Evolutionary conservation across 352 stramenopile genomes (phyloP).

Genomic region (Phytophthora palmivora): DNA sequence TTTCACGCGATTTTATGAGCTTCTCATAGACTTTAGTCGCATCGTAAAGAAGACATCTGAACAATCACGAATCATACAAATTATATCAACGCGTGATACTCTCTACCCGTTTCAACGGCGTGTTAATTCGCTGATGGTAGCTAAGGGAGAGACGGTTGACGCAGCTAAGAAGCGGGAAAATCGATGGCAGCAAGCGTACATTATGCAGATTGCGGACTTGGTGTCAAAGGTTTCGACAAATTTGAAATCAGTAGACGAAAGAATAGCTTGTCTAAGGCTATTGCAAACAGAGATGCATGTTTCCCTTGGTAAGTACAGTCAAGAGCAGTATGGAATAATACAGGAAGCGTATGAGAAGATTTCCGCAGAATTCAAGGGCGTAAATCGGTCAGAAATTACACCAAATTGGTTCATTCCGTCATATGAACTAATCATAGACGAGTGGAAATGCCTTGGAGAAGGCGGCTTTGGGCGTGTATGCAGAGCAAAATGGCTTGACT

Average conservation of each 20-base stretch:
- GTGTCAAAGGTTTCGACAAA: background rate
- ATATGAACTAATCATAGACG: constrained; percentile 16
- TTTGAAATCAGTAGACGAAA: constrained; percentile 13
- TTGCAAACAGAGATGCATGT: constrained; percentile 8
- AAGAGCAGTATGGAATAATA: too few relatives aligned
- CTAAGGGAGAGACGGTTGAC: background rate
- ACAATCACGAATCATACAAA: constrained; percentile 3
- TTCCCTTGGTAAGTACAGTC: background rate
- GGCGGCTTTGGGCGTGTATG: constrained; percentile 15
- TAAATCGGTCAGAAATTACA: background rate
- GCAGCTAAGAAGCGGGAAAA: background rate
- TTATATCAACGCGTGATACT: constrained; percentile 6
- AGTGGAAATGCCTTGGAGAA: constrained; percentile 6
- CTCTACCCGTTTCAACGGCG: constrained; percentile 10
- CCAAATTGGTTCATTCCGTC: constrained; percentile 20
- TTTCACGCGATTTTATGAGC: background rate
- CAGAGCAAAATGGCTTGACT: constrained; percentile 16
- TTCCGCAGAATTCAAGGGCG: background rate
- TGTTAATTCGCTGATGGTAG: background rate
- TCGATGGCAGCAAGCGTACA: constrained; percentile 2
- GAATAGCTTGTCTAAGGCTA: background rate
- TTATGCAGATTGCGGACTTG: background rate
- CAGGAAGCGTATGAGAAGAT: too few relatives aligned
- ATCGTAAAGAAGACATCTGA: constrained; percentile 8
- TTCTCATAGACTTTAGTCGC: constrained; percentile 9